Evolutionary conservation across 129 eudicot genomes (phyloP).

Genomic region (Flaveria robusta): DNA sequence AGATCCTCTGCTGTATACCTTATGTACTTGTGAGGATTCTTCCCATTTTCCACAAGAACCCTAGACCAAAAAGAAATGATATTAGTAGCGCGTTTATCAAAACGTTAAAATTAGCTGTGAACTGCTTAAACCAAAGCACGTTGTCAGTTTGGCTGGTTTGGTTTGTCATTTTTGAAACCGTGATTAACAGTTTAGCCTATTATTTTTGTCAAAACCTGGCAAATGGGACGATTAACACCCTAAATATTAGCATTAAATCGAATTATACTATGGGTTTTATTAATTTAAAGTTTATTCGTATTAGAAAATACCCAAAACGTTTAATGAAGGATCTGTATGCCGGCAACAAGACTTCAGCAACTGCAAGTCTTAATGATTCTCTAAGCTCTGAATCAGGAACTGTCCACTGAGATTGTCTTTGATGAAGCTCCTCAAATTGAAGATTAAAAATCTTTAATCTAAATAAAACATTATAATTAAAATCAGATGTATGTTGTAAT

Average conservation of each 20-base stretch:
- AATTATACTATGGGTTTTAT: no score
- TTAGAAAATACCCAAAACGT: constrained; percentile 58
- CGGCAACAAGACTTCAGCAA: constrained; percentile 94
- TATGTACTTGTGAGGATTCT: constrained; percentile 88
- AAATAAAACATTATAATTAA: constrained; percentile 10
- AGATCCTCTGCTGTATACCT: constrained; percentile 88
- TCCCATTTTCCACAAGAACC: constrained; percentile 85
- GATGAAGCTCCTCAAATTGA: constrained; percentile 99
- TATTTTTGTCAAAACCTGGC: no score
- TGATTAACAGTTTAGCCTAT: no score
- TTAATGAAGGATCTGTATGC: constrained; percentile 96
- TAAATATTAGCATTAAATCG: no score
- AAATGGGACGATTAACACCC: no score
- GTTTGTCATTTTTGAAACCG: no score
- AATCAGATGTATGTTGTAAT: neutral
- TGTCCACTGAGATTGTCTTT: constrained; percentile 97
- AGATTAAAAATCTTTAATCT: constrained; percentile 81
- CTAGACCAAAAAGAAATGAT: constrained; percentile 39
- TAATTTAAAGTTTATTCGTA: neutral
- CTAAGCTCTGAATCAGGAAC: constrained; percentile 96
- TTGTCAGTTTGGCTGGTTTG: no score
- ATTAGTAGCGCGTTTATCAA: neutral
- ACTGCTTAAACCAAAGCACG: no score
- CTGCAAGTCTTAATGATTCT: constrained; percentile 93
- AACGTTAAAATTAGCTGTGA: no score